phyloP scores from a whole-genome alignment of 163 green algal genomes.

The Chlorella variabilis region DNA sequence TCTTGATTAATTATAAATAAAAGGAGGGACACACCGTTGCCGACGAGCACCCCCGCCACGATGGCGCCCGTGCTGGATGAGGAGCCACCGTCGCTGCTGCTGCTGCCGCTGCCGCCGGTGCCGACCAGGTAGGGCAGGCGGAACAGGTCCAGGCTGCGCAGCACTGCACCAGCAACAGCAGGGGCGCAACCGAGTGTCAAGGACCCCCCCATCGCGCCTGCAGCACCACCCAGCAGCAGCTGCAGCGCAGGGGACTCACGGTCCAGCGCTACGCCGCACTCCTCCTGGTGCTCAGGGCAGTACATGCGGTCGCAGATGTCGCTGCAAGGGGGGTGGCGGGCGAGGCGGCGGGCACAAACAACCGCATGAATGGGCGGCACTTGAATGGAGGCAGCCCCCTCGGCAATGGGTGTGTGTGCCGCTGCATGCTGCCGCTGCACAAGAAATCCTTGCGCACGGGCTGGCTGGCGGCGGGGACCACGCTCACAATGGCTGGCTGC shows the following conservation, averaged over 20 bases:
- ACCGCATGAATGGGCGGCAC: too few relatives aligned
- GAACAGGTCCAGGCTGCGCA: neutral
- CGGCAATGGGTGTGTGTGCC: too few relatives aligned
- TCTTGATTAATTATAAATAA: too few relatives aligned
- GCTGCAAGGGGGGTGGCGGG: neutral
- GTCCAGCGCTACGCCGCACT: neutral
- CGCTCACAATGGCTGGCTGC: neutral
- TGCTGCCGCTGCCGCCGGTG: neutral
- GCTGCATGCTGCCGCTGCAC: too few relatives aligned
- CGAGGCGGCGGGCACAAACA: too few relatives aligned
- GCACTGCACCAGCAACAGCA: neutral
- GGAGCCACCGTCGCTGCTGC: neutral
- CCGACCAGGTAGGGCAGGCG: neutral
- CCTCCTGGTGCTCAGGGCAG: neutral
- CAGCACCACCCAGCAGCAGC: too few relatives aligned
- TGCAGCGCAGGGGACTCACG: neutral
- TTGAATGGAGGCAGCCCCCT: too few relatives aligned
- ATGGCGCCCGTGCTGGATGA: neutral
- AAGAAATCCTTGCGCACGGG: too few relatives aligned
- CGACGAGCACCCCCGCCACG: neutral
- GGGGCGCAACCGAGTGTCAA: neutral
- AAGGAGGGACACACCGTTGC: neutral
- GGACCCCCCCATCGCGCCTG: too few relatives aligned
- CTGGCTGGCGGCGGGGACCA: too few relatives aligned
- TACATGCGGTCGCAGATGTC: constrained; percentile 10